Evolutionary conservation across 176 grass and related monocot species (phyloP).

Genomic region (Oryza rufipogon): DNA sequence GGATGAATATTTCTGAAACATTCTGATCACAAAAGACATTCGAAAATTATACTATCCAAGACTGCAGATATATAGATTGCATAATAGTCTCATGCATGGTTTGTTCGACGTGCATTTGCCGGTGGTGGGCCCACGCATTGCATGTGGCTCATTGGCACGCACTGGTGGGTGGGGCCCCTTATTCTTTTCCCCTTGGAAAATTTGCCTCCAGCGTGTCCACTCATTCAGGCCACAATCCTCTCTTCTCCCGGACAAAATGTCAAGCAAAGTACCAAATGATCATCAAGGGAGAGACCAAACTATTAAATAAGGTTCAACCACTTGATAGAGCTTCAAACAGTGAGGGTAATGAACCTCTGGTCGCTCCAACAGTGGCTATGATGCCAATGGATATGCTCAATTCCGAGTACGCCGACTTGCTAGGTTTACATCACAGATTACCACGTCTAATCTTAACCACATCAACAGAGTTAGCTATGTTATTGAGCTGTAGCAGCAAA

Average conservation of each 20-base stretch:
- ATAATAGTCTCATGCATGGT: neutral
- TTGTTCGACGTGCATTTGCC: neutral
- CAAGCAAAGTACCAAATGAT: conserved; percentile 32
- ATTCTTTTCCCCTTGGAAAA: conserved; percentile 30
- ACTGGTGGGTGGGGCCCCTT: conserved; percentile 28
- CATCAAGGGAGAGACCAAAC: neutral
- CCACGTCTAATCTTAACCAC: no score
- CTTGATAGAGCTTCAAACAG: conserved; percentile 19
- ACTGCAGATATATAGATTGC: neutral
- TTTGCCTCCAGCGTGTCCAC: conserved; percentile 14
- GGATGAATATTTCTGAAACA: neutral
- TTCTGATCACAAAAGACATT: neutral
- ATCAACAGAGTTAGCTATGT: no score
- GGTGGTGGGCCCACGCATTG: neutral
- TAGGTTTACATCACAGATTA: no score
- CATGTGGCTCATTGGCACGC: neutral
- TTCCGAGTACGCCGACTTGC: no score
- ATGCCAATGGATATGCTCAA: no score
- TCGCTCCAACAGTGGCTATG: no score
- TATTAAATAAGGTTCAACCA: conserved; percentile 29
- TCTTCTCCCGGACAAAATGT: conserved; percentile 30
- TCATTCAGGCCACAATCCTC: neutral
- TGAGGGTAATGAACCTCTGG: neutral
- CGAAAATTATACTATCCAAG: neutral
- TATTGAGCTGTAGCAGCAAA: no score